Evolutionary conservation across 345 rosid species (phyloP).

Genomic region (Corchorus capsularis): DNA sequence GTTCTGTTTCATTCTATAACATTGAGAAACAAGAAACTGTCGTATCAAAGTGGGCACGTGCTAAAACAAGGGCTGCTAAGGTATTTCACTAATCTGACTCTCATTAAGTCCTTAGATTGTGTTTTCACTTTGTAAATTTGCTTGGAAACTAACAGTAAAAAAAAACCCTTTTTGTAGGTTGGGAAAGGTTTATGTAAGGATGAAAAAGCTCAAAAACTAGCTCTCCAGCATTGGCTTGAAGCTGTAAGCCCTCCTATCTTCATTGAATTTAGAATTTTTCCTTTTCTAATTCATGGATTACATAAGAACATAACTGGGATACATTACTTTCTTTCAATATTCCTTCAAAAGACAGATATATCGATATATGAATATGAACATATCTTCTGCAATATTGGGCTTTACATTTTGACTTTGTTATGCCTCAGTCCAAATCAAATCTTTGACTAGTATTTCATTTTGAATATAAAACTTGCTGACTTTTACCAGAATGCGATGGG

Average conservation of each 20-base stretch:
- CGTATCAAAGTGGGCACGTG: conserved; percentile 59
- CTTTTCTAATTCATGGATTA: too few species aligned
- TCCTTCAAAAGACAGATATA: neutral
- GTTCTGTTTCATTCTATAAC: conserved; percentile 58
- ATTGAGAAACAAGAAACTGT: conserved; percentile 63
- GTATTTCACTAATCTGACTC: conserved; percentile 27
- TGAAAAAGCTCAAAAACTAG: conserved; percentile 74
- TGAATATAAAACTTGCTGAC: neutral
- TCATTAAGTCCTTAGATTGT: neutral
- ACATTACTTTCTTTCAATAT: too few species aligned
- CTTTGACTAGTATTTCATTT: neutral
- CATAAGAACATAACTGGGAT: too few species aligned
- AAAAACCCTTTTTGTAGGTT: conserved; percentile 34
- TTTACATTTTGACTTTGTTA: neutral
- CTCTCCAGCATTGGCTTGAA: conserved; percentile 83
- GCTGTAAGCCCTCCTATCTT: conserved; percentile 45
- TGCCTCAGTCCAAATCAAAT: neutral
- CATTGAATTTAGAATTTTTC: neutral
- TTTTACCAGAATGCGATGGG: neutral
- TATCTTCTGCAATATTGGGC: neutral
- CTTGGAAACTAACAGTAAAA: conserved; percentile 2
- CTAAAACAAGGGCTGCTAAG: conserved; percentile 66
- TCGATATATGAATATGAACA: neutral
- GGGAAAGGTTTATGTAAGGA: conserved; percentile 72
- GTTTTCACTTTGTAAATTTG: neutral